These are phyloP conservation scores for Chlamydomonas sphaeroides DNA, from an alignment of 139 green algal species.

Conservation along the genomic window DNA sequence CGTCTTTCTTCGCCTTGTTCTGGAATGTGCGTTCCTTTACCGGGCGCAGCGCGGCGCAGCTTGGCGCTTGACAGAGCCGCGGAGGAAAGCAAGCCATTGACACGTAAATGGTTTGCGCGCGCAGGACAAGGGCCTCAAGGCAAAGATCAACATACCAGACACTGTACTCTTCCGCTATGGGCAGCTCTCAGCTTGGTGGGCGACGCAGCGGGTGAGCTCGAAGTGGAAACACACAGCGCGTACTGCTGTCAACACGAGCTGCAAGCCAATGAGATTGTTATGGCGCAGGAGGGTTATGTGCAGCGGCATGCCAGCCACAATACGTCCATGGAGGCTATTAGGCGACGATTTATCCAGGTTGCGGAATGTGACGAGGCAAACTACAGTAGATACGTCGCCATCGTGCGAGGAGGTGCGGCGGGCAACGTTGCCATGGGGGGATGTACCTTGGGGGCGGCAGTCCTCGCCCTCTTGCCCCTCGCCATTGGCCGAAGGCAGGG, in stretches of 20 bases:
- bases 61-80: too few species aligned
- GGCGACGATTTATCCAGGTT: conserved; percentile 50
- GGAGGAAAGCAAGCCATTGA: background rate
- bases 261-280: background rate
- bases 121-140: conserved; percentile 70
- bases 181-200: conserved; percentile 61
- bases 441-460: too few species aligned
- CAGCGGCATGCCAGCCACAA: conserved; percentile 54
- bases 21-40: conserved; percentile 35
- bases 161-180: conserved; percentile 65
- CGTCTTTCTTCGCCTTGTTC: conserved; percentile 50
- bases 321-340: conserved; percentile 55
- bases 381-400: conserved; percentile 53
- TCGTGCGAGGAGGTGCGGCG: conserved; percentile 50
- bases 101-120: background rate
- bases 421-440: background rate
- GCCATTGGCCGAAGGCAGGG: too few species aligned
- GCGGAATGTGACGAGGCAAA: conserved; percentile 53
- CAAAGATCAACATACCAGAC: conserved; percentile 67
- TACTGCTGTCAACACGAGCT: background rate
- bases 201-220: conserved; percentile 58
- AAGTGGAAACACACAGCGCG: background rate
- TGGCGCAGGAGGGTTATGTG: conserved; percentile 61
- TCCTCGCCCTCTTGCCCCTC: too few species aligned
- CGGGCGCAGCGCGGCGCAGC: background rate